phyloP scores from a whole-genome alignment of 2,329 filamentous ascomycete species.

The Hypoxylon sp. region DNA sequence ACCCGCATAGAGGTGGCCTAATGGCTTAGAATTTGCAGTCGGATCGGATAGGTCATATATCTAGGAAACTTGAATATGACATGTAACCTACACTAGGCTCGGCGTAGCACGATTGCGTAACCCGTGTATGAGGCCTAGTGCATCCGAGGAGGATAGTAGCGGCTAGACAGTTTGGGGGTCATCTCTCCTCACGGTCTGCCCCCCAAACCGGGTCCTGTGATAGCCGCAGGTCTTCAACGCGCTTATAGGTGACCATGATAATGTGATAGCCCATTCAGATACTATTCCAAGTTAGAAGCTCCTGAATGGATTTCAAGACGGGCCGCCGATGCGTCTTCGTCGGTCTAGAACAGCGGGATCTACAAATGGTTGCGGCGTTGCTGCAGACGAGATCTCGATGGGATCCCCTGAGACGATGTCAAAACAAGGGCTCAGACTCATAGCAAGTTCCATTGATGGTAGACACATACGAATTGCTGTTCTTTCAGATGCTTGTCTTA shows the following conservation, averaged over 20 bases:
- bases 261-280: slow-evolving; percentile 4
- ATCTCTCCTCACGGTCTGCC: slow-evolving; percentile 12
- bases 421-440: slow-evolving; percentile 18
- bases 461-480: slow-evolving; percentile 33
- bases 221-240: slow-evolving; percentile 10
- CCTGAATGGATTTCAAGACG: slow-evolving; percentile 10
- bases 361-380: slow-evolving; percentile 47
- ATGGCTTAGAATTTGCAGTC: slow-evolving; percentile 3
- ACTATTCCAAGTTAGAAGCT: slow-evolving; percentile 3
- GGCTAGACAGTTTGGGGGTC: slow-evolving; percentile 16
- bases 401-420: slow-evolving; percentile 35
- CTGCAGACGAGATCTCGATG: slow-evolving; percentile 41
- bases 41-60: slow-evolving; percentile 19
- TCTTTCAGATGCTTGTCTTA: slow-evolving; percentile 33
- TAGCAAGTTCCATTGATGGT: slow-evolving; percentile 12
- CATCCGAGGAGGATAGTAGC: slow-evolving; percentile 11
- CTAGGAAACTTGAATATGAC: slow-evolving; percentile 15
- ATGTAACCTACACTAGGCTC: slow-evolving; percentile 15
- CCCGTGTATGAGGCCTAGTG: slow-evolving; percentile 16
- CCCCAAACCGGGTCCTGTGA: slow-evolving; percentile 10
- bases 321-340: slow-evolving; percentile 22
- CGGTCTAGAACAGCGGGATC: slow-evolving; percentile 44
- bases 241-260: slow-evolving; percentile 7
- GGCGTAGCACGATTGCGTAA: slow-evolving; percentile 20
- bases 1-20: slow-evolving; percentile 5